phyloP scores from a whole-genome alignment of 108 stramenopile genomes.

The Skeletonema menzelii region DNA sequence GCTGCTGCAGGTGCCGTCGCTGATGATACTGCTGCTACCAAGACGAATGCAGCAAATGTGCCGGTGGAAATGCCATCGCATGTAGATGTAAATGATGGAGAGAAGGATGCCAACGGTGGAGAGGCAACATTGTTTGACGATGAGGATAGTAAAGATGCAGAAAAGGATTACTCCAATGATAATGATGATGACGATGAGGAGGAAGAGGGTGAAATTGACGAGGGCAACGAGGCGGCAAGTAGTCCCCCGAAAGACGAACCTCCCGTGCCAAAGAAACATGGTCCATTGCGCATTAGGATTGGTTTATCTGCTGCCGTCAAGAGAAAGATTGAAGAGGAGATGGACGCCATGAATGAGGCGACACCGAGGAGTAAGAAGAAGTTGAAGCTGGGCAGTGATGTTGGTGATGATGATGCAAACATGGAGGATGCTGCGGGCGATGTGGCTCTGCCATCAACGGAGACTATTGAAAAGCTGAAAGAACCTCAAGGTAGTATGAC shows the following conservation, averaged over 20 bases:
- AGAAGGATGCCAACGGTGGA: constrained; percentile 3
- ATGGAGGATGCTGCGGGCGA: background rate
- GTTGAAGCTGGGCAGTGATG: constrained; percentile 3
- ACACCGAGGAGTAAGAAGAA: constrained; percentile 1
- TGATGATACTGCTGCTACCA: background rate
- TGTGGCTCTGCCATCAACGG: background rate
- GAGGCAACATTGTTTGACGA: background rate
- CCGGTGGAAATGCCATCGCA: background rate
- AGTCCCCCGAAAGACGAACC: constrained; percentile 1
- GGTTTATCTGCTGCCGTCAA: constrained; percentile 19
- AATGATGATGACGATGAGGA: constrained; percentile 3
- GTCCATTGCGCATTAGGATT: constrained; percentile 35
- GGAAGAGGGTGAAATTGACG: constrained; percentile 21
- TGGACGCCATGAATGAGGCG: background rate
- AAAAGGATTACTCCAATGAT: background rate
- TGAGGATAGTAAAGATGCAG: background rate
- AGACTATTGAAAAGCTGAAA: background rate
- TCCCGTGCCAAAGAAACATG: constrained; percentile 19
- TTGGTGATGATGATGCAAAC: background rate
- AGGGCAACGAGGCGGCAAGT: background rate
- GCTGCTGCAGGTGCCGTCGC: background rate
- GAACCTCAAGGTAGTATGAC: constrained; percentile 2
- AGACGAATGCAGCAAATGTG: background rate
- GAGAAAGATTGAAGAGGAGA: constrained; percentile 13
- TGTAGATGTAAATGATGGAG: background rate